A percentile compares a stretch with the other conserved stretches of the same genome.
phyloP scores from a whole-genome alignment of 2,329 filamentous ascomycete genomes.

The Aspergillus amoenus region DNA sequence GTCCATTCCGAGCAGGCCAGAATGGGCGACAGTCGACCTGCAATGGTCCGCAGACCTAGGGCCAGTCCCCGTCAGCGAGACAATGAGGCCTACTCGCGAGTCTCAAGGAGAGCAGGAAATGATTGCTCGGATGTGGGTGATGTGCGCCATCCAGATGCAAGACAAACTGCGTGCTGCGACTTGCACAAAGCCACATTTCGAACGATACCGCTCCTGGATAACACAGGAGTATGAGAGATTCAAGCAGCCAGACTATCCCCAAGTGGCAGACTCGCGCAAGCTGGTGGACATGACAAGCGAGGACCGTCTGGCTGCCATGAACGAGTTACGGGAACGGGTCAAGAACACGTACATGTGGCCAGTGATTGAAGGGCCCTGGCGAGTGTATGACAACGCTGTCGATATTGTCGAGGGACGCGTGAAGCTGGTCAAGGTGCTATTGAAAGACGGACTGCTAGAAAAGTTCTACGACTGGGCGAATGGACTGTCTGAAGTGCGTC shows the following conservation, averaged over 20 bases:
- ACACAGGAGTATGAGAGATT: background rate
- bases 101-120: background rate
- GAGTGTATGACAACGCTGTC: background rate
- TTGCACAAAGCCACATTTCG: background rate
- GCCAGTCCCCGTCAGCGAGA: background rate
- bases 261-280: background rate
- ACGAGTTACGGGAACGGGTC: background rate
- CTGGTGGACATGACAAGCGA: background rate
- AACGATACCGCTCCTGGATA: background rate
- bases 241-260: background rate
- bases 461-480: background rate
- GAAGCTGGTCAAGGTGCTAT: background rate
- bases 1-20: background rate
- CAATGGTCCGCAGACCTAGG: background rate
- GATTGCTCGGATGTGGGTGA: background rate
- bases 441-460: background rate
- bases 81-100: background rate
- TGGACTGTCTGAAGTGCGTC: background rate
- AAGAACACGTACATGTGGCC: background rate
- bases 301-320: background rate
- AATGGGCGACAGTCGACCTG: background rate
- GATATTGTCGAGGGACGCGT: background rate
- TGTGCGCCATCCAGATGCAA: background rate
- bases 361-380: background rate
- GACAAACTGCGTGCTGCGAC: background rate